Evolutionary conservation across 2,329 filamentous ascomycete species (phyloP).

Genomic region (Didymella lethalis): DNA sequence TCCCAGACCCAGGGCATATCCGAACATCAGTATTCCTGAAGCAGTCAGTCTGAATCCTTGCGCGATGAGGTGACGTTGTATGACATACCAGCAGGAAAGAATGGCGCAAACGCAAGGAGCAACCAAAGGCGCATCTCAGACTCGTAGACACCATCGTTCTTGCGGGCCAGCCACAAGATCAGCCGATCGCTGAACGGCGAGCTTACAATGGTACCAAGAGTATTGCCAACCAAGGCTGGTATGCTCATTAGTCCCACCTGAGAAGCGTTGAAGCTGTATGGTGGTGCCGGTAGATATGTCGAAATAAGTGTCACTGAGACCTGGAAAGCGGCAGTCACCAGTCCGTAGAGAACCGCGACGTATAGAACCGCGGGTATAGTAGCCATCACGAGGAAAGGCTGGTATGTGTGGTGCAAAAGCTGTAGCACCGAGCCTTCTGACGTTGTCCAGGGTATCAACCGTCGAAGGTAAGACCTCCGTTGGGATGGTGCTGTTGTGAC

Average conservation of each 20-base stretch:
- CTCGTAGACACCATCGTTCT: slow-evolving; percentile 60
- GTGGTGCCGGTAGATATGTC: slow-evolving; percentile 26
- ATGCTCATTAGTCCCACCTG: slow-evolving; percentile 53
- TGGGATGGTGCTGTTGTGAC: slow-evolving; percentile 1
- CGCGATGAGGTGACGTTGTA: not conserved
- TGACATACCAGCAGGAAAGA: slow-evolving; percentile 19
- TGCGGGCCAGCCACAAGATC: slow-evolving; percentile 52
- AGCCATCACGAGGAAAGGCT: slow-evolving; percentile 15
- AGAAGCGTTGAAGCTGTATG: slow-evolving; percentile 53
- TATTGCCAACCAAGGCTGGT: slow-evolving; percentile 48
- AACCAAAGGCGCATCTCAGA: slow-evolving; percentile 58
- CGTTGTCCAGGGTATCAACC: slow-evolving; percentile 7
- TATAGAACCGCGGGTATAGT: slow-evolving; percentile 17
- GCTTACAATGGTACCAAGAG: slow-evolving; percentile 44
- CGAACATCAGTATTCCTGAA: slow-evolving; percentile 15
- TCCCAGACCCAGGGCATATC: slow-evolving; percentile 17
- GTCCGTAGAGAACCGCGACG: slow-evolving; percentile 19
- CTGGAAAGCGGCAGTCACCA: slow-evolving; percentile 16
- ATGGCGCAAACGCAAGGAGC: slow-evolving; percentile 16
- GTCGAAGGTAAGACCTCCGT: slow-evolving; percentile 16
- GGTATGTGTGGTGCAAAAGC: slow-evolving; percentile 10
- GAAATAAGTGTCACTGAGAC: slow-evolving; percentile 15
- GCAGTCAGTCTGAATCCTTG: not conserved
- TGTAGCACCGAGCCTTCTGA: slow-evolving; percentile 11
- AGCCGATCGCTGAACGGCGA: slow-evolving; percentile 45